A percentile compares a stretch with the other conserved stretches of the same genome.
Evolutionary conservation across 2,329 filamentous ascomycete species (phyloP).

Genomic region (Arthrobotrys sinensis): DNA sequence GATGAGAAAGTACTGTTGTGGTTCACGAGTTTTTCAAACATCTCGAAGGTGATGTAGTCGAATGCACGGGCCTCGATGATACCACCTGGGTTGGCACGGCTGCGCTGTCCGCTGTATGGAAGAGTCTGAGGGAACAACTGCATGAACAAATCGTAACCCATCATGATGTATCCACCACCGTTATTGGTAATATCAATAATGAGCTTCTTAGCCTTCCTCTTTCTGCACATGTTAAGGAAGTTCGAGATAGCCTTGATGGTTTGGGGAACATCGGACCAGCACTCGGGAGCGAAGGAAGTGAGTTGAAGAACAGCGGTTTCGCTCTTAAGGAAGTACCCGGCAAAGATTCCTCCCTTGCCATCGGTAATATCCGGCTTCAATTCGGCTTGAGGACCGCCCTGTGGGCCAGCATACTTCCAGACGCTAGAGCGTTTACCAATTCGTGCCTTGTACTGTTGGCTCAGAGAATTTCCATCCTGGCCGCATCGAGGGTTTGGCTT

Average conservation of each 20-base stretch:
- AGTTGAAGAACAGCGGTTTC: conserved; percentile 56
- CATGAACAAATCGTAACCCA: conserved; percentile 77
- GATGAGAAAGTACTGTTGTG: conserved; percentile 24
- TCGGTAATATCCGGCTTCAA: conserved; percentile 45
- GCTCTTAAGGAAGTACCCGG: conserved; percentile 57
- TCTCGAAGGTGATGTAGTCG: conserved; percentile 70
- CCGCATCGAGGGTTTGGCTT: conserved; percentile 43
- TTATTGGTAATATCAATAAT: conserved; percentile 75
- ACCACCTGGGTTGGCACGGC: conserved; percentile 67
- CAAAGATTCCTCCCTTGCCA: conserved; percentile 50
- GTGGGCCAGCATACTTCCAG: conserved; percentile 22
- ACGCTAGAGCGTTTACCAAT: conserved; percentile 27
- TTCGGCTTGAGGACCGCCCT: conserved; percentile 24
- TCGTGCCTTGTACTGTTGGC: conserved; percentile 17
- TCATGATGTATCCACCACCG: conserved; percentile 74
- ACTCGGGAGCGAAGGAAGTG: conserved; percentile 44
- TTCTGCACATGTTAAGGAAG: conserved; percentile 65
- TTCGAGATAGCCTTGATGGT: conserved; percentile 46
- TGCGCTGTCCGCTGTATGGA: not conserved
- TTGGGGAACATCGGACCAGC: conserved; percentile 45
- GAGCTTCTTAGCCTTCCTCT: conserved; percentile 74
- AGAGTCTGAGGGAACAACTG: conserved; percentile 64
- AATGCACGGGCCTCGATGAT: conserved; percentile 68
- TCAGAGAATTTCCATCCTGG: not conserved
- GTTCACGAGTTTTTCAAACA: conserved; percentile 71